Conservation (phyloP, 208 protist species). For the Naegleria lovaniensis region DNA sequence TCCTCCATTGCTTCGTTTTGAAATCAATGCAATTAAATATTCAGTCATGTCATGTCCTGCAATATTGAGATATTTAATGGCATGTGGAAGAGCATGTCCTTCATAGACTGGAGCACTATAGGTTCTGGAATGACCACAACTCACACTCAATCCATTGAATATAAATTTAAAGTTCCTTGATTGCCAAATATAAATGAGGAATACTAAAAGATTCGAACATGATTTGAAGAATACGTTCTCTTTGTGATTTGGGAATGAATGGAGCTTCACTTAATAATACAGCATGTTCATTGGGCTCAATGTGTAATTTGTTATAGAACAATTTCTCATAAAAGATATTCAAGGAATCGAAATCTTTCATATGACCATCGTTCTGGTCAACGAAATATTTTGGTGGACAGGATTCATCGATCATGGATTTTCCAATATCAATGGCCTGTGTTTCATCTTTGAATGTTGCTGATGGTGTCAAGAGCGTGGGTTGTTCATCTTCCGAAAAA, state of each 20-base stretch:
- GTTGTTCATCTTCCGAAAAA: too few species aligned
- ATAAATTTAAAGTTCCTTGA: neutral
- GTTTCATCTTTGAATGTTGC: too few species aligned
- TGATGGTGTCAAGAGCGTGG: too few species aligned
- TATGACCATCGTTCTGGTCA: too few species aligned
- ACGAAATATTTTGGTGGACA: too few species aligned
- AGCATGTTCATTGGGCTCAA: neutral
- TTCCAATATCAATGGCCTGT: too few species aligned
- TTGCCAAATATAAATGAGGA: conserved; percentile 11
- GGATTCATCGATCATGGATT: too few species aligned
- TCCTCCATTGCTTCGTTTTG: too few species aligned
- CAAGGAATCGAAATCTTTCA: neutral
- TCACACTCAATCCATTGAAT: conserved; percentile 31
- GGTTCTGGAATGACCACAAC: neutral
- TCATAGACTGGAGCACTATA: neutral
- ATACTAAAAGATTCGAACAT: conserved; percentile 25
- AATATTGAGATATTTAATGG: conserved; percentile 52
- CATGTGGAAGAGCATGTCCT: neutral
- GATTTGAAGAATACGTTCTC: conserved; percentile 25
- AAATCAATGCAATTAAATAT: conserved; percentile 53
- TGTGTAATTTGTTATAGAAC: neutral
- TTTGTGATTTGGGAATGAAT: conserved; percentile 12
- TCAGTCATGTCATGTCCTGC: conserved; percentile 85
- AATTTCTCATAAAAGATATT: conserved; percentile 19
- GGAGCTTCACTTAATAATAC: neutral